phyloP scores from a whole-genome alignment of 352 stramenopile species.

The Paralagenidium karlingii region DNA sequence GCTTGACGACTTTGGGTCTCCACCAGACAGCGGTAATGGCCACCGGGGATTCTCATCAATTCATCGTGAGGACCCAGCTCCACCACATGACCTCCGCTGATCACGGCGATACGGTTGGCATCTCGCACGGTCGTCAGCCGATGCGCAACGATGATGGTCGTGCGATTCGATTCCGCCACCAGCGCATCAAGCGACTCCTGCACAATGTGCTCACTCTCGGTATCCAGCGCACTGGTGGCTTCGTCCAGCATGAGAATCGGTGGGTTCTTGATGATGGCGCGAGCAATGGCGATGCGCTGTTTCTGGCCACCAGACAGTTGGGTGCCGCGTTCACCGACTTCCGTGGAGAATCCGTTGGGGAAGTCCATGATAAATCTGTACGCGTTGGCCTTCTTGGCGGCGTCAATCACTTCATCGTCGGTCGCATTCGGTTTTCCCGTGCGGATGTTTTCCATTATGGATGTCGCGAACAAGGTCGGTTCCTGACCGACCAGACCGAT shows the following conservation, averaged over 20 bases:
- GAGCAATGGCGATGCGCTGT: conserved; percentile 86
- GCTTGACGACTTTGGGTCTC: conserved; percentile 16
- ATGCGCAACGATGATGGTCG: conserved; percentile 91
- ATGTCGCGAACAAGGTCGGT: conserved; percentile 82
- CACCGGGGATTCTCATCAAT: conserved; percentile 46
- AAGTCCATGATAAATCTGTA: conserved; percentile 87
- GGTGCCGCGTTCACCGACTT: conserved; percentile 75
- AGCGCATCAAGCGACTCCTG: conserved; percentile 57
- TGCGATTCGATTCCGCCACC: conserved; percentile 38
- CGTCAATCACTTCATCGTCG: conserved; percentile 60
- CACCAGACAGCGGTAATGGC: conserved; percentile 31
- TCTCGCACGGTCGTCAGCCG: conserved; percentile 89
- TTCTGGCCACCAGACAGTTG: conserved; percentile 92
- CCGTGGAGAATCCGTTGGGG: conserved; percentile 78
- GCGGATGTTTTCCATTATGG: conserved; percentile 61
- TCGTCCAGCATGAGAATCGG: conserved; percentile 85
- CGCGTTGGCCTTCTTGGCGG: conserved; percentile 75
- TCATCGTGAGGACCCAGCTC: conserved; percentile 89
- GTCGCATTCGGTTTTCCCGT: conserved; percentile 50
- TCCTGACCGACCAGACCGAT: conserved; percentile 89
- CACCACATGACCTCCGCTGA: conserved; percentile 82
- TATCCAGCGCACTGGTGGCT: conserved; percentile 69
- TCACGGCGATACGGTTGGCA: conserved; percentile 92
- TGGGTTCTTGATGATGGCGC: conserved; percentile 85
- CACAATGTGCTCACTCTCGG: conserved; percentile 63